Evolutionary conservation across 495 filamentous ascomycete genomes (phyloP), one percentile per base, ranked within the genome.

Genomic region (Penicillium samsonianum): DNA sequence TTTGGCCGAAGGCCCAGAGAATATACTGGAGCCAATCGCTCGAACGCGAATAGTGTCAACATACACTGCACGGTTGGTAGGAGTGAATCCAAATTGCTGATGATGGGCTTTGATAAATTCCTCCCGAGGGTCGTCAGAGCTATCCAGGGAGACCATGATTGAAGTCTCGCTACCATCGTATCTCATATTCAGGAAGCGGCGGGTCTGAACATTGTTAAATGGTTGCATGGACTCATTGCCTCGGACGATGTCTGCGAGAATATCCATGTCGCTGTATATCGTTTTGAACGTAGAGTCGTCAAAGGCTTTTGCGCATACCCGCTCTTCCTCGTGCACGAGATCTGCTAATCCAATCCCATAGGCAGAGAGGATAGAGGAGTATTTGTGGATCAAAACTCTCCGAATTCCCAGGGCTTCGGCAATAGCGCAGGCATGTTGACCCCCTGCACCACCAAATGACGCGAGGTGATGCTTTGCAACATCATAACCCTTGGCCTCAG

Each of bases 261-360:
- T 9, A 8, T 48, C 42, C 14, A 93, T 90, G 44, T 93, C 88
- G 61, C 92, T 88, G 46, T 90, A 45, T 42, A 37, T 45, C 26
- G 26, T 44, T 44, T 52, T 22, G 16, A 10, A 50, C 16, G 37
- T 33, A 50, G 44, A 44, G 37, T 59, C 23, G 22, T 54, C 50
- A 60, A 89, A 14, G 92, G 92, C 63, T 92, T 90, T 64, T 95
- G 90, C 45, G 86, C 43, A 55, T 47, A 40, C 42, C 30, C 31
- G 42, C 20, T 55, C 53, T 28, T 55, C 78, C 71, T 96, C 92
- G 43, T 96, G 88, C 9, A 96, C 92, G 0, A 96, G 89, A 67
- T 97, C 92, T 3, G 92, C 92, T 25, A 96, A 72, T 5, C 90
- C 90, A 90, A 97, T 97, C 19, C 92, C 92, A 62, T 96, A 96